These are phyloP conservation scores for Colletotrichum limetticola DNA, from an alignment of 2,329 filamentous ascomycete species.

Conservation along the genomic window DNA sequence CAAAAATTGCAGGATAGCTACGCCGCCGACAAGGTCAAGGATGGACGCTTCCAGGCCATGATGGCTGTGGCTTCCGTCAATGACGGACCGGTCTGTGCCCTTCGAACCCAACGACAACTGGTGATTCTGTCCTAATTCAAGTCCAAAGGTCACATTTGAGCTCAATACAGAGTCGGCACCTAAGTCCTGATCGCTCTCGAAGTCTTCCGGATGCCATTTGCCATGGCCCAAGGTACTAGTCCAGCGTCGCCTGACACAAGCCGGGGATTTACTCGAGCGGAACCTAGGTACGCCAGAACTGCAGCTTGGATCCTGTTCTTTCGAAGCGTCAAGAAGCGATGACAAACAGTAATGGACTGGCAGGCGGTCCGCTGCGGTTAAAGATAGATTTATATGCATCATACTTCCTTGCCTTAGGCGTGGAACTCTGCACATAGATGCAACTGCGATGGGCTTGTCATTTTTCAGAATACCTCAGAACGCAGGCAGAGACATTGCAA, in stretches of 20 bases:
- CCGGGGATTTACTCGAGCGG: not conserved
- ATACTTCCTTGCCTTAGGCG: not conserved
- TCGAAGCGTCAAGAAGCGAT: not conserved
- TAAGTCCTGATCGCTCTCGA: not conserved
- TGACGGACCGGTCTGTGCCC: conserved; percentile 71
- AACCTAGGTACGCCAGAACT: not conserved
- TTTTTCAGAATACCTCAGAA: not conserved
- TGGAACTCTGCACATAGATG: not conserved
- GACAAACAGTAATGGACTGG: not conserved
- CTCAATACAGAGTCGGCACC: not conserved
- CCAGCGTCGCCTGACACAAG: not conserved
- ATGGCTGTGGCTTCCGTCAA: conserved; percentile 97
- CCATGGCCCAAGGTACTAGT: too few relatives aligned
- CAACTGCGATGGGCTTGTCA: not conserved
- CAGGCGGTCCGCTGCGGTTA: not conserved
- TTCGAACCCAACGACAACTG: not conserved
- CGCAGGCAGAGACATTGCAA: not conserved
- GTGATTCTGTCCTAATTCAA: not conserved
- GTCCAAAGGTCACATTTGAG: conserved; percentile 37
- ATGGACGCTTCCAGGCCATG: conserved; percentile 98
- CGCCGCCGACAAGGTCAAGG: conserved; percentile 79
- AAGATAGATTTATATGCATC: not conserved
- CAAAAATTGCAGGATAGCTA: conserved; percentile 80
- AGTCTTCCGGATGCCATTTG: not conserved
- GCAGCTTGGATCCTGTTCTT: not conserved